Percentiles rank a stretch among this genome's conserved stretches.
phyloP scores from a whole-genome alignment of 2,329 filamentous ascomycete genomes.

The Amphichorda felina region DNA sequence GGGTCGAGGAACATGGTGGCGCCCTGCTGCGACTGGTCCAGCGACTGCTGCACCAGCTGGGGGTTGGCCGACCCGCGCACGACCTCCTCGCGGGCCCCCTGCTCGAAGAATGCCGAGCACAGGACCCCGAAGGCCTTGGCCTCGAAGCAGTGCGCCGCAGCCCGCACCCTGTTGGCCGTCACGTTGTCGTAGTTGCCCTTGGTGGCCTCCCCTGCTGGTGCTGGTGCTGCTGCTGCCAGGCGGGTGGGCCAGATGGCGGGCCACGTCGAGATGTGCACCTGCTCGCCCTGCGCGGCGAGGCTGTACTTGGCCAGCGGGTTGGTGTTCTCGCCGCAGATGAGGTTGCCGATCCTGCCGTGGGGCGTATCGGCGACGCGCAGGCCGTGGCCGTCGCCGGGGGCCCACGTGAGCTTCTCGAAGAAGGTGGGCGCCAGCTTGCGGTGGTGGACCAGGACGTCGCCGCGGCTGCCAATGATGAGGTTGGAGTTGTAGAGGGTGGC shows the following conservation, averaged over 20 bases:
- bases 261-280: constrained; percentile 43
- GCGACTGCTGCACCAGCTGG: constrained; percentile 14
- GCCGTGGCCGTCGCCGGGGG: constrained; percentile 36
- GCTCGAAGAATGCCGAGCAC: constrained; percentile 29
- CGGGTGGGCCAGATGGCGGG: constrained; percentile 42
- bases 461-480: constrained; percentile 28
- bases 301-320: constrained; percentile 40
- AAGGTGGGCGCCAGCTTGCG: constrained; percentile 43
- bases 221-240: not conserved
- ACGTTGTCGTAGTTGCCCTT: constrained; percentile 36
- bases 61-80: constrained; percentile 14
- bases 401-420: constrained; percentile 44
- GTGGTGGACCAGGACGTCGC: constrained; percentile 35
- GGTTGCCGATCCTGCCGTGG: constrained; percentile 31
- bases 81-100: constrained; percentile 22
- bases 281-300: constrained; percentile 41
- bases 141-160: constrained; percentile 45
- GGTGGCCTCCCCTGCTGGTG: no score
- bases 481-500: constrained; percentile 40
- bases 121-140: constrained; percentile 43
- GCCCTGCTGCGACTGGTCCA: constrained; percentile 26
- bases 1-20: constrained; percentile 40
- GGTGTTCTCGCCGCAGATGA: constrained; percentile 47
- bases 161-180: constrained; percentile 35
- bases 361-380: constrained; percentile 30